Base-by-base conservation (phyloP, 129 eudicot species). In the Deinandra increscens region DNA sequence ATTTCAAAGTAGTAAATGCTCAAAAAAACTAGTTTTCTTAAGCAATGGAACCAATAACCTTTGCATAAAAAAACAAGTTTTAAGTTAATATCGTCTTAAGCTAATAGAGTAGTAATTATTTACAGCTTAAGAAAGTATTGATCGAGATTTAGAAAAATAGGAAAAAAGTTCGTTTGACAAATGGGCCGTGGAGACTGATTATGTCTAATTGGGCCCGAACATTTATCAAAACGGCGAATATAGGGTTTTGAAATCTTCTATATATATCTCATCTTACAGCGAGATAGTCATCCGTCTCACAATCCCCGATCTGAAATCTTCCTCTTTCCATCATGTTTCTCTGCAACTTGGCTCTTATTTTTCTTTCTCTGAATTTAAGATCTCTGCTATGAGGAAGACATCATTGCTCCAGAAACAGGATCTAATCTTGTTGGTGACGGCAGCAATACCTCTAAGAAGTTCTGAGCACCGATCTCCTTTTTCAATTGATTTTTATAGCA, bases 361-460 rank as follows among this genome's bases (percentile, higher is more conserved):
- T 3, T 9, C 6, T 51, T 20, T n/a, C 3, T 14, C 9, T 0
- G 20, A 6, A 5, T 6, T 10, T 54, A 10, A 51, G 70, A 60
- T 49, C 54, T 7, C 9, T 34, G 75, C 70, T 17, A 69, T 76
- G 80, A 76, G 65, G 80, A 76, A 60, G 12, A n/a, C 11, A 13
- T 38, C 48, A 12, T 0, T 51, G 81, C 88, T 81, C 85, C 82
- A 49, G 81, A 82, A 65, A 56, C 81, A 79, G 18, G 51, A 74
- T 44, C 2, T n/a, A 49, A 68, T 66, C 71, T 7, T 78, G 72
- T 76, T 77, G 53, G 0, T 86, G 92, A 81, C 50, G 92, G 92
- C 50, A 53, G 73, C 88, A 78, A 80, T 45, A 72, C 92, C 92
- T 86, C 92, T 86, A 86, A 86, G 93, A 86, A 86, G 93, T 86